phyloP scores from a whole-genome alignment of 2,329 filamentous ascomycete species.

The Aspergillus alliaceus region DNA sequence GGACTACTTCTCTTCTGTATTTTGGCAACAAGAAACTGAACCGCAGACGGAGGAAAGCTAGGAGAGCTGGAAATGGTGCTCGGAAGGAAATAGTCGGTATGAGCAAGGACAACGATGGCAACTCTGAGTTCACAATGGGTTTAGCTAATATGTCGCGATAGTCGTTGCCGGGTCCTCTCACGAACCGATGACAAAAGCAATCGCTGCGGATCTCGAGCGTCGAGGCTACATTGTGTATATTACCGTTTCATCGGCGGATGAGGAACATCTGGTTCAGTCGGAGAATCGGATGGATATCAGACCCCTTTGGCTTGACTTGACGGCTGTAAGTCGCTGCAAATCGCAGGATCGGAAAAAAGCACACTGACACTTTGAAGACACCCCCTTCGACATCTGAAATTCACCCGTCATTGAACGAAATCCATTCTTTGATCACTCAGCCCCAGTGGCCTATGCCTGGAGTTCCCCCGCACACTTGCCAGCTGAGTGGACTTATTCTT shows the following conservation, averaged over 20 bases:
- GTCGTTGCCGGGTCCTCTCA: slow-evolving; percentile 86
- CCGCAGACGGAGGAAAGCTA: slow-evolving; percentile 69
- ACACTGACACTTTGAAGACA: slow-evolving; percentile 42
- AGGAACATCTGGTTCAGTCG: slow-evolving; percentile 75
- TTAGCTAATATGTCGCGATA: slow-evolving; percentile 34
- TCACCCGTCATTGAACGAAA: slow-evolving; percentile 67
- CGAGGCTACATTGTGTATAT: slow-evolving; percentile 93
- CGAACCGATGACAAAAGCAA: slow-evolving; percentile 77
- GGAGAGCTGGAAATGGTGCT: slow-evolving; percentile 76
- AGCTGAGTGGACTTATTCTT: slow-evolving; percentile 76
- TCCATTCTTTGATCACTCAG: slow-evolving; percentile 71
- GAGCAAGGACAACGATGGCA: slow-evolving; percentile 19
- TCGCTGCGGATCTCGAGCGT: slow-evolving; percentile 83
- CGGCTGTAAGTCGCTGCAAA: slow-evolving; percentile 37
- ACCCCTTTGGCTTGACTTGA: slow-evolving; percentile 78
- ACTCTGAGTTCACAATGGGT: not conserved
- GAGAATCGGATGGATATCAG: slow-evolving; percentile 80
- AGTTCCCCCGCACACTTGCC: slow-evolving; percentile 72
- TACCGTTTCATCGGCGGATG: slow-evolving; percentile 79
- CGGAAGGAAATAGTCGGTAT: slow-evolving; percentile 75
- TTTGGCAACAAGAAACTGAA: slow-evolving; percentile 61
- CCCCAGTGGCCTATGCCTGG: slow-evolving; percentile 76
- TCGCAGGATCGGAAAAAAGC: not conserved
- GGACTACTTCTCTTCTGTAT: slow-evolving; percentile 61
- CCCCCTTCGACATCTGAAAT: slow-evolving; percentile 58